Evolutionary conservation across 768 basidiomycete species (phyloP).

Genomic region (Cubamyces sp.): DNA sequence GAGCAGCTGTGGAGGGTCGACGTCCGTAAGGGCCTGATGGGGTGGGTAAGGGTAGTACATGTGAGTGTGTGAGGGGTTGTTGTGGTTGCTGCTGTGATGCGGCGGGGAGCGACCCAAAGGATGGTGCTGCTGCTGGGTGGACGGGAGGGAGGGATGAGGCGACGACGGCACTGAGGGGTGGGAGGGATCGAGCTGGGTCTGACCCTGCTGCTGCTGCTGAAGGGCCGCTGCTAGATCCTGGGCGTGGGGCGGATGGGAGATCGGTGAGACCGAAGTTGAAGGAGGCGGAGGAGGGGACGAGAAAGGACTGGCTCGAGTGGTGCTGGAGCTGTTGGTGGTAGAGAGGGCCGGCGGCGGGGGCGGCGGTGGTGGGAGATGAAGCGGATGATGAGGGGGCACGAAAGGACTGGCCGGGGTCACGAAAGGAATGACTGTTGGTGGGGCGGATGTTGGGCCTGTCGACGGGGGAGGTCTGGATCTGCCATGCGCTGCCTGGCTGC

Average conservation of each 20-base stretch:
- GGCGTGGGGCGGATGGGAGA: conserved; percentile 42
- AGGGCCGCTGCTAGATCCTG: conserved; percentile 53
- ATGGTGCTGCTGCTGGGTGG: conserved; percentile 42
- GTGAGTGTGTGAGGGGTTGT: conserved; percentile 45
- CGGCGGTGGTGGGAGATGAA: conserved; percentile 46
- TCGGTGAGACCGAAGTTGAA: conserved; percentile 51
- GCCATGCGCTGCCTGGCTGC: conserved; percentile 39
- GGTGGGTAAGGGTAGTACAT: conserved; percentile 61
- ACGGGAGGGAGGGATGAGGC: conserved; percentile 58
- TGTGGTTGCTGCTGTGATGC: conserved; percentile 40
- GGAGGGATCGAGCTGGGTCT: conserved; percentile 56
- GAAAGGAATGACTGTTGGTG: conserved; percentile 68
- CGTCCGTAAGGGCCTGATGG: conserved; percentile 50
- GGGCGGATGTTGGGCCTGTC: conserved; percentile 43
- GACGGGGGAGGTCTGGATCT: conserved; percentile 44
- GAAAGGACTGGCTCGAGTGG: conserved; percentile 66
- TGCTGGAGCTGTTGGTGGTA: conserved; percentile 36
- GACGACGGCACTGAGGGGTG: conserved; percentile 78
- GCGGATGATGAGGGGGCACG: conserved; percentile 58
- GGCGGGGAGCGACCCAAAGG: conserved; percentile 43
- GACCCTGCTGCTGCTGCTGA: conserved; percentile 55
- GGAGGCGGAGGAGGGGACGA: conserved; percentile 54
- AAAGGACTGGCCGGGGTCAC: conserved; percentile 83
- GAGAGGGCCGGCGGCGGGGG: conserved; percentile 34
- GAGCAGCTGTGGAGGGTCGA: conserved; percentile 61